These are phyloP conservation scores for Barnettozyma botsteinii DNA, from an alignment of 805 yeast species.

Conservation along the genomic window DNA sequence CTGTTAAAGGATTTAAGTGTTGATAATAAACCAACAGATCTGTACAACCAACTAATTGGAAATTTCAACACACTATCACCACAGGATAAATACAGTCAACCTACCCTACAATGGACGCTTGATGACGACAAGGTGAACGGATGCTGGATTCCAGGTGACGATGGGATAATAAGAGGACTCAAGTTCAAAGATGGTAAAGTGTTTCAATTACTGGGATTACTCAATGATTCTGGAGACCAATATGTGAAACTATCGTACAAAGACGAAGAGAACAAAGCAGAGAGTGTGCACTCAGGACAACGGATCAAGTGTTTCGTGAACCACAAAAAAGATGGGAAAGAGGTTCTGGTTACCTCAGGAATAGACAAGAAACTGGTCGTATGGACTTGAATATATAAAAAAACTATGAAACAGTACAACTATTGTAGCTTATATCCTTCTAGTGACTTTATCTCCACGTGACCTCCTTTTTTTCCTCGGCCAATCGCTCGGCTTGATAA, in stretches of 20 bases:
- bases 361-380: constrained; percentile 34
- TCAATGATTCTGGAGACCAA: neutral
- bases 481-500: constrained; percentile 3
- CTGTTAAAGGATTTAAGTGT: neutral
- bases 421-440: too few species aligned
- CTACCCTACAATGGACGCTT: constrained; percentile 41
- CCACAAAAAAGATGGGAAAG: constrained; percentile 20
- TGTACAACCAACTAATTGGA: constrained; percentile 30
- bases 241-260: neutral
- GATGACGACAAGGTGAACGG: constrained; percentile 34
- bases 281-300: constrained; percentile 24
- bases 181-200: constrained; percentile 39
- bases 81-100: constrained; percentile 60
- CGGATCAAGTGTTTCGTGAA: constrained; percentile 41
- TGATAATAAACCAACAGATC: constrained; percentile 2
- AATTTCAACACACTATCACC: constrained; percentile 51
- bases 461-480: neutral
- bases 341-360: constrained; percentile 44
- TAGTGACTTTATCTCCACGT: constrained; percentile 2
- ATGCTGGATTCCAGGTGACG: constrained; percentile 65
- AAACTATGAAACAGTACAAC: too few species aligned
- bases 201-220: constrained; percentile 20
- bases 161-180: constrained; percentile 57
- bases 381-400: constrained; percentile 23
- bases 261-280: neutral